Percentiles rank a stretch among this genome's conserved stretches.
phyloP scores from a whole-genome alignment of 2,329 filamentous ascomycete genomes.

The Epichloe amarillans region DNA sequence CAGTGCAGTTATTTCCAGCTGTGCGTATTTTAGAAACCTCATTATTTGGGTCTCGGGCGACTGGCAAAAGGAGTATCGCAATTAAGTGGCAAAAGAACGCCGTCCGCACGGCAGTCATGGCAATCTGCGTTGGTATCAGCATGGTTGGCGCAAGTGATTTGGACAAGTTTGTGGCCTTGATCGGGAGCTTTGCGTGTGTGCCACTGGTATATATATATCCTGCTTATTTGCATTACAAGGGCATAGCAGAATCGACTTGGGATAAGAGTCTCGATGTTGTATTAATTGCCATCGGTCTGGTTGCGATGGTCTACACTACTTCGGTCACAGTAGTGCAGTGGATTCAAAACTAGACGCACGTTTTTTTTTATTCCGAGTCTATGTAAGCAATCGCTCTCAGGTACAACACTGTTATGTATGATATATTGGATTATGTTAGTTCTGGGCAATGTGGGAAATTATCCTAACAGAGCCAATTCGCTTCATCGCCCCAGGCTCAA shows the following conservation, averaged over 20 bases:
- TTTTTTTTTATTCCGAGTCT: neutral
- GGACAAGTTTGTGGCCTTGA: constrained; percentile 62
- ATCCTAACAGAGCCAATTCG: neutral
- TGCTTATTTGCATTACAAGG: constrained; percentile 55
- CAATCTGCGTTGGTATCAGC: constrained; percentile 46
- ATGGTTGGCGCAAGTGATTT: constrained; percentile 54
- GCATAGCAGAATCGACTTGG: constrained; percentile 42
- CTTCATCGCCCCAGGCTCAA: neutral
- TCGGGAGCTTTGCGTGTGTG: constrained; percentile 61
- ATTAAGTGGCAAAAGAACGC: constrained; percentile 70
- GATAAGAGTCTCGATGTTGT: constrained; percentile 46
- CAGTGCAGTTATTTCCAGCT: constrained; percentile 63
- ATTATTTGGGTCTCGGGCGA: constrained; percentile 51
- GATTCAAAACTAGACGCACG: constrained; percentile 10
- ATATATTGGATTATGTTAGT: too few species aligned
- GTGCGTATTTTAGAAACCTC: constrained; percentile 57
- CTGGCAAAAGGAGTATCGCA: constrained; percentile 46
- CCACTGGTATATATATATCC: constrained; percentile 69
- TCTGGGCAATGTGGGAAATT: neutral
- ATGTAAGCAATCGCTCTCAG: too few species aligned
- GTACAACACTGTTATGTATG: too few species aligned
- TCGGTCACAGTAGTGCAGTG: constrained; percentile 37
- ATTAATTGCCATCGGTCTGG: constrained; percentile 48
- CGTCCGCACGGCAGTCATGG: constrained; percentile 43
- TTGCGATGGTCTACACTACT: constrained; percentile 62